Percentiles rank a stretch among this genome's conserved stretches.
Evolutionary conservation across 768 basidiomycete species (phyloP).

Genomic region (Lactarius trivialis): DNA sequence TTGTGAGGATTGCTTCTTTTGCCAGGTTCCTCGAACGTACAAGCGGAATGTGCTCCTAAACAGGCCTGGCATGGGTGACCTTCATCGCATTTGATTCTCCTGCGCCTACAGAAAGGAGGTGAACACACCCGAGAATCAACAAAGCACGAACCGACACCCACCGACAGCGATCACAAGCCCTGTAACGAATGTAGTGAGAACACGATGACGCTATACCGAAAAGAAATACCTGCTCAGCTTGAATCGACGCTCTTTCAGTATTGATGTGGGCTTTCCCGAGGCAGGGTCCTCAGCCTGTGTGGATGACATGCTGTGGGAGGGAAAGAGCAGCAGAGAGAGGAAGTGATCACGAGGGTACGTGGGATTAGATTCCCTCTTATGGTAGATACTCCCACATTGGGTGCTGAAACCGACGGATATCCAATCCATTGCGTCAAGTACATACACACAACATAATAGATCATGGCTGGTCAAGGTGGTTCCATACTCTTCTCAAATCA

Average conservation of each 20-base stretch:
- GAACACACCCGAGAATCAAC: background rate
- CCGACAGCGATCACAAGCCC: conserved; percentile 90
- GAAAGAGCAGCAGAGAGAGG: background rate
- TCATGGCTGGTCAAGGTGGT: background rate
- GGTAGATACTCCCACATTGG: background rate
- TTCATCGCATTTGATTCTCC: conserved; percentile 84
- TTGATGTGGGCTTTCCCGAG: conserved; percentile 22
- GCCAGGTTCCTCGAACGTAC: conserved; percentile 83
- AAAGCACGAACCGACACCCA: conserved; percentile 34
- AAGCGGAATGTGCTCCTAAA: conserved; percentile 71
- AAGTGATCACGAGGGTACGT: background rate
- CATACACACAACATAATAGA: conserved; percentile 6
- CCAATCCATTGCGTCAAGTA: conserved; percentile 3
- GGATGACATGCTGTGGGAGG: conserved; percentile 6
- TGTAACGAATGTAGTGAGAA: conserved; percentile 28
- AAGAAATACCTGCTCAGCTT: conserved; percentile 72
- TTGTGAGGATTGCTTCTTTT: conserved; percentile 84
- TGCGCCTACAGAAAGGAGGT: conserved; percentile 42
- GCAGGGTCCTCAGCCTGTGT: conserved; percentile 5
- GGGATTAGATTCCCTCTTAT: background rate
- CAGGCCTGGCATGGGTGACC: conserved; percentile 87
- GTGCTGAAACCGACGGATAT: background rate
- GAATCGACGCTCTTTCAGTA: conserved; percentile 75
- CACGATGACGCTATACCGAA: conserved; percentile 7
- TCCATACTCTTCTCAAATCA: conserved; percentile 8